These are phyloP conservation scores for Setaria viridis DNA, from an alignment of 202 grass and related monocot species.

Conservation along the genomic window DNA sequence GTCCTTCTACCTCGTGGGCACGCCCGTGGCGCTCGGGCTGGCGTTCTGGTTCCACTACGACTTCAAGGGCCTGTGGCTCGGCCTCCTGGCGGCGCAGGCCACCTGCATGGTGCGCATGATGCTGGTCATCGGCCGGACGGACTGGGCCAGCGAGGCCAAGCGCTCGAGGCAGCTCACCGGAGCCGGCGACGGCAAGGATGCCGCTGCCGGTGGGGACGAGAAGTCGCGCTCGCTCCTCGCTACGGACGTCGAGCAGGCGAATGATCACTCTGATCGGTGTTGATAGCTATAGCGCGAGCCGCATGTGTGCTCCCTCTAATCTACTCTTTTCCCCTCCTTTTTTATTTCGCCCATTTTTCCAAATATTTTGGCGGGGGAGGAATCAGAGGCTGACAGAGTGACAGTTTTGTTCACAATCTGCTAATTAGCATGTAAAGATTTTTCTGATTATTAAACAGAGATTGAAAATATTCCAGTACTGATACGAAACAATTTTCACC, in stretches of 20 bases:
- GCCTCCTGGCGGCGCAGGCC: conserved; percentile 81
- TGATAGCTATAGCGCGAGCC: conserved; percentile 48
- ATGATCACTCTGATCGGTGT: conserved; percentile 27
- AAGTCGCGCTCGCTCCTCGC: conserved; percentile 29
- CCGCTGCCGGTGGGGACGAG: conserved; percentile 43
- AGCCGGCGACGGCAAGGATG: conserved; percentile 33
- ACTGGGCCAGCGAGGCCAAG: conserved; percentile 74
- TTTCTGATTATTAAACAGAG: conserved; percentile 29
- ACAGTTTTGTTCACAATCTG: conserved; percentile 44
- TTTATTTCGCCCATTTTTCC: not conserved
- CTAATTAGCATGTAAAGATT: conserved; percentile 60
- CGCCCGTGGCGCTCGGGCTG: conserved; percentile 77
- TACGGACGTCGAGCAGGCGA: conserved; percentile 30
- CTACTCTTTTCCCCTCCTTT: not conserved
- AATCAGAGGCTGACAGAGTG: conserved; percentile 46
- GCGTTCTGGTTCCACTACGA: conserved; percentile 69
- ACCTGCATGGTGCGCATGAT: conserved; percentile 88
- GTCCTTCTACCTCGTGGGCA: conserved; percentile 81
- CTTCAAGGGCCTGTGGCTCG: conserved; percentile 87
- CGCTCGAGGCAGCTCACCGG: conserved; percentile 75
- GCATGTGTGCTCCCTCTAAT: conserved; percentile 23
- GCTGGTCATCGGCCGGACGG: conserved; percentile 55
- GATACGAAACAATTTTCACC: not conserved
- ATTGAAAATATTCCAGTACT: conserved; percentile 1
- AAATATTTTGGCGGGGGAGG: conserved; percentile 35